phyloP scores from a whole-genome alignment of 768 basidiomycete species.

The Pisolithus microcarpus region DNA sequence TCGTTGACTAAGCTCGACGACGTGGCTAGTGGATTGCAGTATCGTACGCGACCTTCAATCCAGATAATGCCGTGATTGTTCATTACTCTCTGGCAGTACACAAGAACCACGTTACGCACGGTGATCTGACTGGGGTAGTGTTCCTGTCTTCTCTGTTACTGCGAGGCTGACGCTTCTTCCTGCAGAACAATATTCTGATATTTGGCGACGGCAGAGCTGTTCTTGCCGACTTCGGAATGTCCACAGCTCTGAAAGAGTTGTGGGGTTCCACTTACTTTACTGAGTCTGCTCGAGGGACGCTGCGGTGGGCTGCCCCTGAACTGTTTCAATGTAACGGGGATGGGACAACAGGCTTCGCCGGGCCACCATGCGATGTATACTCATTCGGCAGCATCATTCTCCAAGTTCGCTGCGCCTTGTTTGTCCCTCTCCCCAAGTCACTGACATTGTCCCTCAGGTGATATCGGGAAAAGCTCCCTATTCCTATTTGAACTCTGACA shows the following conservation, averaged over 20 bases:
- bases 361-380: slow-evolving; percentile 30
- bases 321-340: slow-evolving; percentile 23
- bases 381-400: slow-evolving; percentile 26
- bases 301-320: slow-evolving; percentile 37
- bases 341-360: slow-evolving; percentile 7
- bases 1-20: slow-evolving; percentile 8
- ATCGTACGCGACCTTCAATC: slow-evolving; percentile 5
- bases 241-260: slow-evolving; percentile 30
- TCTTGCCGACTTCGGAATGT: slow-evolving; percentile 41
- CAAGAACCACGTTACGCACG: slow-evolving; percentile 9
- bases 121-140: slow-evolving; percentile 11
- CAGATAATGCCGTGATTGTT: neutral
- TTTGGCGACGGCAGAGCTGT: slow-evolving; percentile 24
- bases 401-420: neutral
- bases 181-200: slow-evolving; percentile 15
- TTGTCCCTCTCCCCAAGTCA: neutral
- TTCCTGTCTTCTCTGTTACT: neutral
- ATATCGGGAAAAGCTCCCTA: slow-evolving; percentile 6
- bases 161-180: neutral
- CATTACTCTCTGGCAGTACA: slow-evolving; percentile 8
- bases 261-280: slow-evolving; percentile 19
- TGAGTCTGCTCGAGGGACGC: slow-evolving; percentile 28
- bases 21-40: slow-evolving; percentile 11
- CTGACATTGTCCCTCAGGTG: neutral
- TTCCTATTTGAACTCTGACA: slow-evolving; percentile 2